These are phyloP conservation scores for Phytophthora colocasiae DNA, from an alignment of 352 stramenopile species.

Conservation along the genomic window DNA sequence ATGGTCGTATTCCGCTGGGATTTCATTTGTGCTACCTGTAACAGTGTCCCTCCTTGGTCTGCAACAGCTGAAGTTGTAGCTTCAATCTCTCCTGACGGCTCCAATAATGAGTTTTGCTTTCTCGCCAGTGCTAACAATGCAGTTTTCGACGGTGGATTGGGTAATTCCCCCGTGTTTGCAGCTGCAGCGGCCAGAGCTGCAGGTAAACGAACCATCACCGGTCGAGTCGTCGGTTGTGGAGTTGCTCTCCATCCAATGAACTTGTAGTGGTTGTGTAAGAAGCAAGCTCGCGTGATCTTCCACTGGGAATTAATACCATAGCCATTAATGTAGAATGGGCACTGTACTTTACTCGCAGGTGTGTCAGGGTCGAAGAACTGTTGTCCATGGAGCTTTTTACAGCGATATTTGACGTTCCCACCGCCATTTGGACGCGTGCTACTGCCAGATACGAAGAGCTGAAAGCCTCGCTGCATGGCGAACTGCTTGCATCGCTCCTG, in stretches of 20 bases:
- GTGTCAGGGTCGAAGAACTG: conserved; percentile 76
- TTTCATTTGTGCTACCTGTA: conserved; percentile 16
- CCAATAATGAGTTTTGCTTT: too few species aligned
- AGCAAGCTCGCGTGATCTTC: conserved; percentile 82
- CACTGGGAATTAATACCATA: conserved; percentile 69
- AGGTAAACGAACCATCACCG: neutral
- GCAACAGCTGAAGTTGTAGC: neutral
- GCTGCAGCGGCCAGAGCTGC: conserved; percentile 15
- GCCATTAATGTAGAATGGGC: conserved; percentile 85
- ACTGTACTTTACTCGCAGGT: conserved; percentile 57
- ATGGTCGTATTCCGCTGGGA: conserved; percentile 82
- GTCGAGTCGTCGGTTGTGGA: neutral
- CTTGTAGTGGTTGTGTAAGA: conserved; percentile 88
- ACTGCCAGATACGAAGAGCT: conserved; percentile 70
- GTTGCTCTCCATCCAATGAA: conserved; percentile 70
- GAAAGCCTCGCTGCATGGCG: conserved; percentile 76
- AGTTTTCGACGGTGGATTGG: neutral
- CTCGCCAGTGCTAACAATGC: neutral
- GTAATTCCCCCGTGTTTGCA: conserved; percentile 2
- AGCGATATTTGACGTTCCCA: conserved; percentile 86
- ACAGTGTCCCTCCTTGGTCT: neutral
- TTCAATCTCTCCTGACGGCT: neutral
- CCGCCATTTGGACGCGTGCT: conserved; percentile 73
- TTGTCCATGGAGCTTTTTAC: conserved; percentile 83
- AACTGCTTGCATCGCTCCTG: conserved; percentile 86